A percentile compares a stretch with the other conserved stretches of the same genome.
Evolutionary conservation across 2,329 filamentous ascomycete species (phyloP).

Genomic region (Hawksworthiomyces lignivorus): DNA sequence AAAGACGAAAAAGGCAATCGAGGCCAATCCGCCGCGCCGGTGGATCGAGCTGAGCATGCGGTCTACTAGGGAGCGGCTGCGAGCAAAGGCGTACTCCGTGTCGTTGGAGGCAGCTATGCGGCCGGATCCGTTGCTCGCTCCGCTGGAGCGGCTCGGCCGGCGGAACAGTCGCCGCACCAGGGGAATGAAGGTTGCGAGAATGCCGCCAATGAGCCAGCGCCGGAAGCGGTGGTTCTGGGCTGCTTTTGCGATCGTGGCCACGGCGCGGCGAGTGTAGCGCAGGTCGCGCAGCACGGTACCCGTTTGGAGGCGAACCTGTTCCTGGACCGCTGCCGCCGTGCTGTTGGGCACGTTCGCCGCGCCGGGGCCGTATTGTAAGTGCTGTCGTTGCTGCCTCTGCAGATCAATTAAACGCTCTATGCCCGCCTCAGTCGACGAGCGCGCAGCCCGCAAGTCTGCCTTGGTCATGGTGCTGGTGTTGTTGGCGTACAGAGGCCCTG

Average conservation of each 20-base stretch:
- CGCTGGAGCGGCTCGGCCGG: constrained; percentile 28
- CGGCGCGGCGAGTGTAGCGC: constrained; percentile 33
- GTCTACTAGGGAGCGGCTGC: constrained; percentile 40
- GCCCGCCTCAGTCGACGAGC: constrained; percentile 21
- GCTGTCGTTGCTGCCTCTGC: constrained; percentile 21
- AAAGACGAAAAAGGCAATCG: constrained; percentile 47
- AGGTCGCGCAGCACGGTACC: constrained; percentile 37
- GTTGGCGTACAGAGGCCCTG: constrained; percentile 11
- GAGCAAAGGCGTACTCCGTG: constrained; percentile 50
- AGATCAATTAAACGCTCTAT: constrained; percentile 27
- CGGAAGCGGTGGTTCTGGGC: constrained; percentile 45
- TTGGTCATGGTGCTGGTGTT: constrained; percentile 4
- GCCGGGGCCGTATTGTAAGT: constrained; percentile 16
- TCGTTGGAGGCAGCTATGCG: constrained; percentile 34
- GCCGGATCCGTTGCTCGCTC: background rate
- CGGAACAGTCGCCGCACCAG: constrained; percentile 44
- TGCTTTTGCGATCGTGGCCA: constrained; percentile 33
- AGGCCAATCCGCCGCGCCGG: constrained; percentile 38
- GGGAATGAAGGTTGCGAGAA: constrained; percentile 46
- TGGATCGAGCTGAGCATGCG: constrained; percentile 40
- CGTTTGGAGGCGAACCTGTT: constrained; percentile 35
- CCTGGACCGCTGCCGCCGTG: constrained; percentile 31
- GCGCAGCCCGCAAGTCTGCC: constrained; percentile 16
- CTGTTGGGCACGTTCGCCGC: constrained; percentile 20
- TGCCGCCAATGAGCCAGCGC: constrained; percentile 43